phyloP scores from a whole-genome alignment of 78 protist genomes.

The Tieghemostelium lacteum region DNA sequence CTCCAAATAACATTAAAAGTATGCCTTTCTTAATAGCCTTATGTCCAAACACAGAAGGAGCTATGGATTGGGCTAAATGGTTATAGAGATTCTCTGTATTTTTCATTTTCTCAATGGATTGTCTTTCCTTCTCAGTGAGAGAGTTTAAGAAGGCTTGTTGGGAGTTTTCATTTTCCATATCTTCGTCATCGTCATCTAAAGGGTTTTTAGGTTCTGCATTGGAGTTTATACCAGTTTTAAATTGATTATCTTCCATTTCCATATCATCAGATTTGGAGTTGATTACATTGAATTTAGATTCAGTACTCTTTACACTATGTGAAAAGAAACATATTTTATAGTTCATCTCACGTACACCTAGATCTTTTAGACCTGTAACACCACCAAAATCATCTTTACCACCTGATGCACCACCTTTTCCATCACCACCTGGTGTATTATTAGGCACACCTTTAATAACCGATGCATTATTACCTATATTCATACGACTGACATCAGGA shows the following conservation, averaged over 20 bases:
- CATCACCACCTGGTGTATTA: background rate
- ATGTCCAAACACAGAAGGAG: constrained; percentile 92
- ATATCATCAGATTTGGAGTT: constrained; percentile 19
- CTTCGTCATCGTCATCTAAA: constrained; percentile 4
- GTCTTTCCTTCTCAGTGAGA: constrained; percentile 81
- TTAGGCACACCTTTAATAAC: constrained; percentile 24
- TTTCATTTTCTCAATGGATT: constrained; percentile 62
- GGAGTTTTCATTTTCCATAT: constrained; percentile 19
- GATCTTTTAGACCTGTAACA: constrained; percentile 91
- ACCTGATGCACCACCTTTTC: background rate
- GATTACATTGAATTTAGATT: background rate
- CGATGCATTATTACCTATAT: constrained; percentile 27
- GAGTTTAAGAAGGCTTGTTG: constrained; percentile 21
- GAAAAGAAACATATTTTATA: constrained; percentile 96
- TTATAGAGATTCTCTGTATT: constrained; percentile 58
- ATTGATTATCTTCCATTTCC: background rate
- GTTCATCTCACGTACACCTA: constrained; percentile 96
- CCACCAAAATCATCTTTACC: constrained; percentile 88
- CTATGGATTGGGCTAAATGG: constrained; percentile 77
- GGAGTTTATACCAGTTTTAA: too few species aligned
- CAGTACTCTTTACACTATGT: constrained; percentile 38
- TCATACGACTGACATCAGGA: constrained; percentile 94
- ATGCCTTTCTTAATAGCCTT: constrained; percentile 96
- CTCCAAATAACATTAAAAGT: constrained; percentile 97
- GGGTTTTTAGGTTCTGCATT: too few species aligned